A percentile compares a stretch with the other conserved stretches of the same genome.
These are phyloP conservation scores for Williopsis jadinii DNA, from an alignment of 1,139 yeast genomes.

Conservation along the genomic window DNA sequence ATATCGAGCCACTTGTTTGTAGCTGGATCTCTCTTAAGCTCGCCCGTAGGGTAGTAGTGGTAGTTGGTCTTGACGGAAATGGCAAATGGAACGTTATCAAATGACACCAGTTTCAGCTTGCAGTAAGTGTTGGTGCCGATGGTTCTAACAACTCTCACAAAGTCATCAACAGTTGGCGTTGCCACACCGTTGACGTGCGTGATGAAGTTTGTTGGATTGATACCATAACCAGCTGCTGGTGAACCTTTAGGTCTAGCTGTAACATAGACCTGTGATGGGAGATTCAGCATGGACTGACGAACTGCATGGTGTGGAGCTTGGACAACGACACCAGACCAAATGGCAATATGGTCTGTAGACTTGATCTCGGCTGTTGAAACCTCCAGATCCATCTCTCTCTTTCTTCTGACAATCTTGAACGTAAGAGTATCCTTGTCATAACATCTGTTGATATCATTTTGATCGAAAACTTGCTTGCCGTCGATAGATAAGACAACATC, in stretches of 20 bases:
- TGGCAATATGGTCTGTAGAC: constrained; percentile 59
- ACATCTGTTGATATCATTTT: constrained; percentile 47
- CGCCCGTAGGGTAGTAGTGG: constrained; percentile 85
- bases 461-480: constrained; percentile 53
- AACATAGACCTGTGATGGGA: constrained; percentile 81
- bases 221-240: constrained; percentile 81
- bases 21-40: constrained; percentile 41
- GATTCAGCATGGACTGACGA: constrained; percentile 63
- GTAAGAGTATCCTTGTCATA: constrained; percentile 31
- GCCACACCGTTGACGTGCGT: constrained; percentile 80
- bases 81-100: constrained; percentile 81
- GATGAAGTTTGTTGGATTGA: constrained; percentile 73
- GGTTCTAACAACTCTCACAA: constrained; percentile 52
- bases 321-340: constrained; percentile 76
- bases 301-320: constrained; percentile 68
- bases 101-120: constrained; percentile 72
- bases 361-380: constrained; percentile 55
- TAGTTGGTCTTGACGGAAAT: constrained; percentile 81
- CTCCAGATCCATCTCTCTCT: constrained; percentile 43
- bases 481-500: constrained; percentile 73
- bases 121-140: constrained; percentile 79
- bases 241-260: constrained; percentile 71
- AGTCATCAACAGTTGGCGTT: constrained; percentile 62
- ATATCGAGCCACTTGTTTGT: constrained; percentile 46
- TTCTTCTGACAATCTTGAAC: constrained; percentile 62